phyloP scores from a whole-genome alignment of 2,329 filamentous ascomycete species.

The Aspergillus vadensis region DNA sequence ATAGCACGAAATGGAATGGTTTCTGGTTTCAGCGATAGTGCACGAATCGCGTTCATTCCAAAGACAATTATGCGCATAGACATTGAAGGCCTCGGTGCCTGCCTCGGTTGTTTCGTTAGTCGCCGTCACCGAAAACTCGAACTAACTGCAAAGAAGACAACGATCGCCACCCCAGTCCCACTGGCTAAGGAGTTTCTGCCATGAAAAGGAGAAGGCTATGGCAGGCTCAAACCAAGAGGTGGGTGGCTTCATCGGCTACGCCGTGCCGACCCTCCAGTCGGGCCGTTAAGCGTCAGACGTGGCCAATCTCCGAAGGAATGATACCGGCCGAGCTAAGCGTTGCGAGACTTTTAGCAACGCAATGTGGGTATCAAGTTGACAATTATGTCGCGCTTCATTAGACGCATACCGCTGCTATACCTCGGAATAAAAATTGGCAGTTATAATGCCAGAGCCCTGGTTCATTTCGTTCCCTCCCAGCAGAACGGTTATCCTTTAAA shows the following conservation, averaged over 20 bases:
- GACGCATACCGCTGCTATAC: not conserved
- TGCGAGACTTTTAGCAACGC: not conserved
- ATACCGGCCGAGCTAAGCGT: not conserved
- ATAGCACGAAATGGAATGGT: not conserved
- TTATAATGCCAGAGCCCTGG: not conserved
- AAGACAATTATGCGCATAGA: not conserved
- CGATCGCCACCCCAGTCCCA: slow-evolving; percentile 1
- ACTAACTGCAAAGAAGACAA: not conserved
- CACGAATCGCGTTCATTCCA: not conserved
- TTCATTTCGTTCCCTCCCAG: not conserved
- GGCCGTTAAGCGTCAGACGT: not conserved
- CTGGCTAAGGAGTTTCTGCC: not conserved
- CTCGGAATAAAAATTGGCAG: not conserved
- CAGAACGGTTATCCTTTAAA: not conserved
- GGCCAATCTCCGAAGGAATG: slow-evolving; percentile 5
- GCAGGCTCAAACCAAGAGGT: not conserved
- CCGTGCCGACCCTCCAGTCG: not conserved
- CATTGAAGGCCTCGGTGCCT: not conserved
- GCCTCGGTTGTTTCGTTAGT: slow-evolving; percentile 1
- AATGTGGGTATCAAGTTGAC: slow-evolving; percentile 7
- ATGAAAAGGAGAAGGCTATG: not conserved
- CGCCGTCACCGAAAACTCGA: not conserved
- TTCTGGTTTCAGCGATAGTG: not conserved
- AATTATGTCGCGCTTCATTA: slow-evolving; percentile 6
- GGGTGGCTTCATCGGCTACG: not conserved